These are phyloP conservation scores for Tetracladium setigerum DNA, from an alignment of 495 filamentous ascomycete genomes.

Conservation along the genomic window DNA sequence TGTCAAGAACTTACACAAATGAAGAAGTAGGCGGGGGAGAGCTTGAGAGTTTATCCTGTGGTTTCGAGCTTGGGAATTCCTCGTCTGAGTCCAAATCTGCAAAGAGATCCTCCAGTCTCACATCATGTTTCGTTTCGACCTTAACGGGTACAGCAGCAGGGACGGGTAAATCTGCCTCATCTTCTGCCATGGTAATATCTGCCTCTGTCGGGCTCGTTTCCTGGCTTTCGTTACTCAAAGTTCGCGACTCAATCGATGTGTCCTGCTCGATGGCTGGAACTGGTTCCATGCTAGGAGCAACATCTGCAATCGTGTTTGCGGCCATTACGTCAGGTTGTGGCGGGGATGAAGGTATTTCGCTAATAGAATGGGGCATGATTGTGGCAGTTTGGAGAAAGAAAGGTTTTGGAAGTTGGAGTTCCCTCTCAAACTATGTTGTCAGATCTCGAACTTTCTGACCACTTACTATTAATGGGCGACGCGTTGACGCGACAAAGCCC, in stretches of 20 bases:
- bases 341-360: background rate
- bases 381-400: background rate
- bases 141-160: slow-evolving; percentile 21
- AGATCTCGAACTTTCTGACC: background rate
- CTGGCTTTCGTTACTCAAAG: slow-evolving; percentile 5
- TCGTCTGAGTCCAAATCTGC: slow-evolving; percentile 71
- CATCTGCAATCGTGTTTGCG: no score
- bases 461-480: background rate
- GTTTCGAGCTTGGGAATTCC: slow-evolving; percentile 59
- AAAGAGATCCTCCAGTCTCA: slow-evolving; percentile 77
- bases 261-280: no score
- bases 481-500: background rate
- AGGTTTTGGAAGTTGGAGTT: background rate
- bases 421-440: background rate
- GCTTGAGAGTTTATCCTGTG: slow-evolving; percentile 34
- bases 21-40: slow-evolving; percentile 34
- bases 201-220: slow-evolving; percentile 3
- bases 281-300: no score
- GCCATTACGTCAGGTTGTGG: background rate
- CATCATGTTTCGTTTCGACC: slow-evolving; percentile 15
- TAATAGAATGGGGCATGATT: slow-evolving; percentile 46
- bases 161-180: slow-evolving; percentile 1
- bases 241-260: no score
- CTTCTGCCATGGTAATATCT: slow-evolving; percentile 30
- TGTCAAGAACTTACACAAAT: slow-evolving; percentile 27